A percentile compares a stretch with the other conserved stretches of the same genome.
phyloP scores from a whole-genome alignment of 495 filamentous ascomycete genomes.

The Staphylotrichum longicolle region DNA sequence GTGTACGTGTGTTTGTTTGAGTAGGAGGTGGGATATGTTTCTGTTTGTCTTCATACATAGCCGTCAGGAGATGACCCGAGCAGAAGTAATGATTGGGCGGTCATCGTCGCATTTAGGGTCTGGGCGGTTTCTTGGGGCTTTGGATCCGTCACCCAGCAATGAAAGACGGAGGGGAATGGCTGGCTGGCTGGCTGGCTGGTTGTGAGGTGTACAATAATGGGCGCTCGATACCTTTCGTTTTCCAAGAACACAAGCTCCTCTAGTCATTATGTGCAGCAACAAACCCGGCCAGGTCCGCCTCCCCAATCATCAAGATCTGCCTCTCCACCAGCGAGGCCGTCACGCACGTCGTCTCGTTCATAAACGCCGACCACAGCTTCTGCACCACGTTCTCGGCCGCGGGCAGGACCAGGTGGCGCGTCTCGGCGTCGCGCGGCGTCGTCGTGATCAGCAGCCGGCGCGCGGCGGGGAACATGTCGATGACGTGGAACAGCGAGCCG shows the following conservation, averaged over 20 bases:
- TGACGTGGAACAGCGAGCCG: slow-evolving; percentile 41
- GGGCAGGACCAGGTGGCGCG: slow-evolving; percentile 20
- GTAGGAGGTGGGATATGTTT: too few species aligned
- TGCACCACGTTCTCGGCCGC: slow-evolving; percentile 37
- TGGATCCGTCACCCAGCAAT: too few species aligned
- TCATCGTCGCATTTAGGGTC: too few species aligned
- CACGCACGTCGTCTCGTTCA: slow-evolving; percentile 34
- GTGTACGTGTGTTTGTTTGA: too few species aligned
- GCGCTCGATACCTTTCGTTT: too few species aligned
- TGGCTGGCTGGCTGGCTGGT: too few species aligned
- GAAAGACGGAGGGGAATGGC: too few species aligned
- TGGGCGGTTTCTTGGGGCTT: too few species aligned
- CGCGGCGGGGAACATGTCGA: slow-evolving; percentile 37
- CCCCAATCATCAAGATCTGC: slow-evolving; percentile 39
- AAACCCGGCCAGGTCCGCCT: slow-evolving; percentile 34
- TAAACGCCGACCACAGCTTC: slow-evolving; percentile 43
- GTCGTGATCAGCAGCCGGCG: slow-evolving; percentile 35
- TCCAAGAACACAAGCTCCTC: neutral
- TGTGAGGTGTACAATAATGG: too few species aligned
- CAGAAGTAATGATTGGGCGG: too few species aligned
- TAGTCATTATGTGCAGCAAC: slow-evolving; percentile 24
- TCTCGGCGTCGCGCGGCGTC: slow-evolving; percentile 32
- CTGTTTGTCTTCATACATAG: too few species aligned
- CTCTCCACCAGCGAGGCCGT: slow-evolving; percentile 34
- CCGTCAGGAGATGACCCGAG: too few species aligned